Evolutionary conservation across 371 early-diverging fungal species (phyloP), one percentile per base, ranked within the genome.

Genomic region (Batrachochytrium dendrobatidis): DNA sequence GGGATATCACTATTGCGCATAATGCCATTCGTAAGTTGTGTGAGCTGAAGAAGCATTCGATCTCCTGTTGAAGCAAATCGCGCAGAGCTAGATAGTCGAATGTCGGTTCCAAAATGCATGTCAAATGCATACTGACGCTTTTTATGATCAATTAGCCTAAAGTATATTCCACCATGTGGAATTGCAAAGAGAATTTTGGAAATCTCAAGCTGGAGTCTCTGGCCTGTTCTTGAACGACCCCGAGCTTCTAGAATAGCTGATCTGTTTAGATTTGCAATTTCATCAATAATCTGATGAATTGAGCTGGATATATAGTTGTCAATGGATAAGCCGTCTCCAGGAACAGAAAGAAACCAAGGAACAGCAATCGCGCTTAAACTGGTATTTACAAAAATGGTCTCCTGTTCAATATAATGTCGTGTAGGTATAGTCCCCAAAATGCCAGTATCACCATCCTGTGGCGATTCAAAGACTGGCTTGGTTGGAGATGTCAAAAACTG

Each of bases 111-210:
- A 53, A 80, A 56, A 43, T 77, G 77, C 18, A 86, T 50, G 3
- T 77, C 80, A 57, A 71, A 76, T 5, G 62, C 64, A 59, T 68
- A 83, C 34, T 70, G 58, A 26, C 65, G 61, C 6, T 55, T 60
- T 8, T 55, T 50, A 7, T 68, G 33, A 60, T 83, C 77, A 24
- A 79, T 62, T 26, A 61, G 54, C 30, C 69, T 61, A 55, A 85
- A 77, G 59, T 59, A 67, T 31, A 76, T n/a, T 1, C 77, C 83
- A n/a, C 81, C 85, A 33, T 67, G 69, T 15, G 84, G 86, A 74
- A 86, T 70, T 34, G 65, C 53, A 44, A 72, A 7, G 12, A 48
- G 49, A 18, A 48, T 48, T 8, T 24, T 48, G 49, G 12, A 22
- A 48, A 48, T 48, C 8, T 48, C 7, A 24, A 56, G 51, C 50